phyloP scores from a whole-genome alignment of 2,329 filamentous ascomycete genomes.

The Monosporascus sp. region DNA sequence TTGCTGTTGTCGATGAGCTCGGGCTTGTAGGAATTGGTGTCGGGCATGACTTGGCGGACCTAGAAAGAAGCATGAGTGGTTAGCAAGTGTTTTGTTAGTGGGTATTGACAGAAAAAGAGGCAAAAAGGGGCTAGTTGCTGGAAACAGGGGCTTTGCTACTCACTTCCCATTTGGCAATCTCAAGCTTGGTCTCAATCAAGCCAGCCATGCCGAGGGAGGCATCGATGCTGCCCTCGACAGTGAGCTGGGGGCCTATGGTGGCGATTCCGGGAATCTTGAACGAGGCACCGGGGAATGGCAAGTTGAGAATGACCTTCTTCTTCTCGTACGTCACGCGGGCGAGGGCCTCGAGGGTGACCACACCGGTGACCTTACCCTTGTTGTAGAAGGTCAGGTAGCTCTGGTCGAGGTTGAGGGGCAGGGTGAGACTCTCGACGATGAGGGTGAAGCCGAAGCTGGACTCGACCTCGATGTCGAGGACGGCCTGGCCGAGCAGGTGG shows the following conservation, averaged over 20 bases:
- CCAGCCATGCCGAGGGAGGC: conserved; percentile 16
- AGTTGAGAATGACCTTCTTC: conserved; percentile 12
- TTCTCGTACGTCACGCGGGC: conserved; percentile 14
- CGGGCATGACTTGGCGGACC: conserved; percentile 7
- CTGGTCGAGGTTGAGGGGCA: conserved; percentile 19
- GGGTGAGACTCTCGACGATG: conserved; percentile 12
- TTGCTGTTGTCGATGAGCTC: conserved; percentile 7
- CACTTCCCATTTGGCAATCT: conserved; percentile 21
- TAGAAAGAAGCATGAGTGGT: not conserved
- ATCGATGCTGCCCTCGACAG: conserved; percentile 14
- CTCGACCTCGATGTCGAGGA: conserved; percentile 15
- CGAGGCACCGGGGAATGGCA: conserved; percentile 22
- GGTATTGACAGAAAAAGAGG: too few species aligned
- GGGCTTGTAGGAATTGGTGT: conserved; percentile 5
- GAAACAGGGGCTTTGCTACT: not conserved
- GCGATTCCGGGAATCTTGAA: conserved; percentile 25
- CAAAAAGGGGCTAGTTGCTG: not conserved
- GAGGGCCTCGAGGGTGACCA: conserved; percentile 22
- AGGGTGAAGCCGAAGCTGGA: conserved; percentile 25
- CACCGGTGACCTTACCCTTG: conserved; percentile 17
- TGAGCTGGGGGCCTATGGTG: conserved; percentile 27
- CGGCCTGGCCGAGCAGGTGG: conserved; percentile 16
- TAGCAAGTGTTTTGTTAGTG: not conserved
- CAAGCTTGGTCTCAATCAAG: conserved; percentile 20
- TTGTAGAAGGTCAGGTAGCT: conserved; percentile 21